phyloP scores from a whole-genome alignment of 2,329 filamentous ascomycete species.

The Aspergillus arachidicola region DNA sequence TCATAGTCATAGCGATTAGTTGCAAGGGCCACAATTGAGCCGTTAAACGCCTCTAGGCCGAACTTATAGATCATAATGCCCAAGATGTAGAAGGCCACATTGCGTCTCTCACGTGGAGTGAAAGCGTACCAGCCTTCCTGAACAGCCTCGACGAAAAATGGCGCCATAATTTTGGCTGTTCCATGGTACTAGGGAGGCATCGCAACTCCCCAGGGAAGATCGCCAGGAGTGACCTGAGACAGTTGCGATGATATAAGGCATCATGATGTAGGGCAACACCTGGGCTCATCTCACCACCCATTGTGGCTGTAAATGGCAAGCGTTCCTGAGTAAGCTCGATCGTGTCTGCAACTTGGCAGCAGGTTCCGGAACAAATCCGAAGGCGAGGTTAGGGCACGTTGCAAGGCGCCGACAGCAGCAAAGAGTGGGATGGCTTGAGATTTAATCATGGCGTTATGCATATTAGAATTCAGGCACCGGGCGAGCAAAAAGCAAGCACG shows the following conservation, averaged over 20 bases:
- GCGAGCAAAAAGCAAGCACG: background rate
- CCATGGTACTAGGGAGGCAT: constrained; percentile 10
- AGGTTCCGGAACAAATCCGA: background rate
- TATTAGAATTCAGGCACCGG: background rate
- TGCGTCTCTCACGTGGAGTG: constrained; percentile 16
- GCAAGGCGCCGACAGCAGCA: background rate
- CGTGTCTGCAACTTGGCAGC: background rate
- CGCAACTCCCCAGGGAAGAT: background rate
- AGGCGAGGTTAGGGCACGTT: background rate
- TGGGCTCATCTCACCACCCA: background rate
- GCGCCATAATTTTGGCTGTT: constrained; percentile 12
- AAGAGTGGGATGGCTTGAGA: background rate
- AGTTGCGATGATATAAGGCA: constrained; percentile 7
- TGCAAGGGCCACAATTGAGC: constrained; percentile 18
- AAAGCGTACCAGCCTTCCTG: constrained; percentile 15
- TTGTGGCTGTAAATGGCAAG: background rate
- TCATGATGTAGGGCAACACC: background rate
- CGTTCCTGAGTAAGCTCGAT: background rate
- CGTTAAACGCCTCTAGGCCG: constrained; percentile 20
- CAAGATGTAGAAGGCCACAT: constrained; percentile 16
- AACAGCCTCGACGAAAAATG: constrained; percentile 12
- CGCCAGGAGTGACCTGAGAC: background rate
- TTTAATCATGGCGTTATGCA: background rate
- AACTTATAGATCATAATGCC: constrained; percentile 22
- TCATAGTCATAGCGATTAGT: constrained; percentile 22